These are phyloP conservation scores for Trichomonas vaginalis DNA, from an alignment of 208 protist species.

Conservation along the genomic window DNA sequence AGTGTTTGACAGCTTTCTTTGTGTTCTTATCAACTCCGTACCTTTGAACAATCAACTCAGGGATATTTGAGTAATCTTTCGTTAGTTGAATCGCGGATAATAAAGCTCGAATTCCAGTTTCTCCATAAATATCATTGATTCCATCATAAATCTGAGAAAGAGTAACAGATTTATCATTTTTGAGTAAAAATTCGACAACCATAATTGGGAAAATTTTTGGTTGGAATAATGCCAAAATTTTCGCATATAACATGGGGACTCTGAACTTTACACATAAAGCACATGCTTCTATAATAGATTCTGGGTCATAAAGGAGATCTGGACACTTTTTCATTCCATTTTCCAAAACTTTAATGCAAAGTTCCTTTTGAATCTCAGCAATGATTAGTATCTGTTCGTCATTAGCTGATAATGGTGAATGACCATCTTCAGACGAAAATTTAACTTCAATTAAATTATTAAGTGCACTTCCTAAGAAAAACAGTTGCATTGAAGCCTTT, in stretches of 20 bases:
- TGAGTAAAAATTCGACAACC: background rate
- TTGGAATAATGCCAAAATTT: background rate
- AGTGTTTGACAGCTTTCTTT: background rate
- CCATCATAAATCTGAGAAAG: background rate
- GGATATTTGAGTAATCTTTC: background rate
- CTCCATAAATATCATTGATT: background rate
- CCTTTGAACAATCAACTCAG: background rate
- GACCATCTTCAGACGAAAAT: background rate
- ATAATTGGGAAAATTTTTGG: background rate
- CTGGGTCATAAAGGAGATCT: background rate
- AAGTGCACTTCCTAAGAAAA: background rate
- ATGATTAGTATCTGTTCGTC: background rate
- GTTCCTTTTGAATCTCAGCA: background rate
- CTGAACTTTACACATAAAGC: background rate
- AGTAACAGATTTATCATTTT: background rate
- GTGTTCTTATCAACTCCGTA: background rate
- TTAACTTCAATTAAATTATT: background rate
- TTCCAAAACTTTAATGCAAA: background rate
- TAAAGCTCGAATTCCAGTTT: background rate
- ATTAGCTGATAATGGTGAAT: background rate
- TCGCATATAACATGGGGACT: background rate
- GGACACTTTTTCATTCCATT: background rate
- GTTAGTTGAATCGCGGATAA: background rate
- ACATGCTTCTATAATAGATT: background rate
- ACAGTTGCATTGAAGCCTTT: background rate